A percentile compares a stretch with the other conserved stretches of the same genome.
Evolutionary conservation across 2,329 filamentous ascomycete genomes (phyloP).

Genomic region (Penicillium nordicum): DNA sequence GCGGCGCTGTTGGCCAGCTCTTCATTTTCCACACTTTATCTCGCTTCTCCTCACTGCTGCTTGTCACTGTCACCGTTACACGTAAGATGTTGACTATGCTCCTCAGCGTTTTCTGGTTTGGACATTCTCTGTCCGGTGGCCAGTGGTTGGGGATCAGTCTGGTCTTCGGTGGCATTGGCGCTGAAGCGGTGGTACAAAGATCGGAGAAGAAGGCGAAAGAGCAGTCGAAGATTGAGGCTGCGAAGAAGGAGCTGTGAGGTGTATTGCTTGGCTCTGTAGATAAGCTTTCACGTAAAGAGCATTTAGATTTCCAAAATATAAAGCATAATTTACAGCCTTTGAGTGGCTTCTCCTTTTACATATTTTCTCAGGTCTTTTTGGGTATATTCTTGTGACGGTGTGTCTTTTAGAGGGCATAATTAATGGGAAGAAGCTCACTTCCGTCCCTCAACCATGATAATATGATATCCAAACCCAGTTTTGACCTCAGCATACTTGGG

Average conservation of each 20-base stretch:
- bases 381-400: not conserved
- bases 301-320: constrained; percentile 3
- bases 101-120: constrained; percentile 89
- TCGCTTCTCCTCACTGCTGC: constrained; percentile 83
- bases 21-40: constrained; percentile 97
- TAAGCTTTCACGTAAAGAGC: not conserved
- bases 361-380: not conserved
- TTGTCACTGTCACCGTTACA: constrained; percentile 95
- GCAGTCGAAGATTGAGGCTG: constrained; percentile 51
- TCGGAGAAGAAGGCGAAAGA: constrained; percentile 81
- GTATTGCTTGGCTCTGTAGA: not conserved
- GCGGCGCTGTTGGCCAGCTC: constrained; percentile 88
- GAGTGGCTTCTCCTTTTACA: not conserved
- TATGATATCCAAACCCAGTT: constrained; percentile 64
- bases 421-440: constrained; percentile 41
- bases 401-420: not conserved
- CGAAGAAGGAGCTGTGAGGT: constrained; percentile 29
- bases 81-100: constrained; percentile 99
- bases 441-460: constrained; percentile 65
- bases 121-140: constrained; percentile 78
- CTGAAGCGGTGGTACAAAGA: constrained; percentile 77
- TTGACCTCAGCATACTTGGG: constrained; percentile 62
- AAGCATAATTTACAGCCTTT: not conserved
- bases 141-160: constrained; percentile 91
- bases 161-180: constrained; percentile 92